Evolutionary conservation across 306 rosid genomes (phyloP), one percentile per base, ranked within the genome.

Genomic region (Sindora glabra): DNA sequence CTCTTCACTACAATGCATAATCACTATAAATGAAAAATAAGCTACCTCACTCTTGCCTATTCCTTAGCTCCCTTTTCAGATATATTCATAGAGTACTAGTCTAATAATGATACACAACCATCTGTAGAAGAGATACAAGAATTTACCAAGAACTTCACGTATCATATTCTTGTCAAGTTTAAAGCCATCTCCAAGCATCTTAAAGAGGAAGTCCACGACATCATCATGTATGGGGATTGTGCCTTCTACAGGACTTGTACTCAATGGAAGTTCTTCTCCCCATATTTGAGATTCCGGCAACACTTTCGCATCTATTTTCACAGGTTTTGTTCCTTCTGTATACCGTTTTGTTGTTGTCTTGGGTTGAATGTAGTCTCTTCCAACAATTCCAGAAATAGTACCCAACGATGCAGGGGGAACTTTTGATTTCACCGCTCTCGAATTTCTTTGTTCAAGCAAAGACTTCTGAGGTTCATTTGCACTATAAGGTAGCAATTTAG

Each of bases 111-210:
- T 14, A 25, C 37, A 46, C 15, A 16, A 10, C 52, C 15, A 64
- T 40, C 18, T 33, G 30, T 7, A 6, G 18, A 27, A 30, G 14
- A 16, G 30, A n/a, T 14, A 17, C 5, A 18, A 51, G 62, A 38
- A 38, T 30, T 64, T 77, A 77, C 82, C 77, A 22, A 77, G 78
- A 67, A 72, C 64, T 19, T 66, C 59, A 34, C 10, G 51, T 62
- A 76, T 71, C 62, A 45, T 53, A 42, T 49, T 50, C 74, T 25
- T 56, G 32, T 76, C 71, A 53, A 71, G 62, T 45, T 71, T 50
- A 63, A 76, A 76, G 30, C 77, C 81, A 27, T 71, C 63, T 39
- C 74, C 71, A 32, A 76, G 77, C 77, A 76, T 71, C 56, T 67
- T 41, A 47, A 40, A 60, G 41, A 71, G 73, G 59, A 76, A 76